phyloP scores from a whole-genome alignment of 352 stramenopile genomes.

The Pythium chondricola region DNA sequence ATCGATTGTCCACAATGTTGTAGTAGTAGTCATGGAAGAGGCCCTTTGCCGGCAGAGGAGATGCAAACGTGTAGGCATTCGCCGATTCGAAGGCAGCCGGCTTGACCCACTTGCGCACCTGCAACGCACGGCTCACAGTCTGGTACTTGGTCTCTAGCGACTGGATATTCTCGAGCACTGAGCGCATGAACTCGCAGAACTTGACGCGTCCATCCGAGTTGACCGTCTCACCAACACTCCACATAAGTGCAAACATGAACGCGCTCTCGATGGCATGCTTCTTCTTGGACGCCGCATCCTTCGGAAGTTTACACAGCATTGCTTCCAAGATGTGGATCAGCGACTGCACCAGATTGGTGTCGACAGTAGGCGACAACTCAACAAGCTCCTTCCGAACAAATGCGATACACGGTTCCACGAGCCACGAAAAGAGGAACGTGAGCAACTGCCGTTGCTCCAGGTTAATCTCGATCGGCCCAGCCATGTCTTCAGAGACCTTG shows the following conservation, averaged over 20 bases:
- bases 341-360: conserved; percentile 87
- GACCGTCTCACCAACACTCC: conserved; percentile 82
- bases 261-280: conserved; percentile 58
- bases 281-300: conserved; percentile 68
- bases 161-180: conserved; percentile 69
- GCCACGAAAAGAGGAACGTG: conserved; percentile 77
- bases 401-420: conserved; percentile 85
- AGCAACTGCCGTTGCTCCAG: conserved; percentile 64
- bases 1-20: conserved; percentile 76
- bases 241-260: conserved; percentile 92
- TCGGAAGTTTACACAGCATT: conserved; percentile 63
- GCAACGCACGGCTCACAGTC: conserved; percentile 66
- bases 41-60: conserved; percentile 60
- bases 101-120: conserved; percentile 79
- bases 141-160: conserved; percentile 66
- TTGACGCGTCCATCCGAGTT: conserved; percentile 54
- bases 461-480: conserved; percentile 68
- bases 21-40: conserved; percentile 87
- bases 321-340: conserved; percentile 83
- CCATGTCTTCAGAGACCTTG: conserved; percentile 7
- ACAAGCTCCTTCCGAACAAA: conserved; percentile 87
- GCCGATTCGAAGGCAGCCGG: conserved; percentile 39
- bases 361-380: conserved; percentile 84
- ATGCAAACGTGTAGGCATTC: conserved; percentile 34
- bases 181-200: conserved; percentile 82